A percentile compares a stretch with the other conserved stretches of the same genome.
These are phyloP conservation scores for Acacia confusa DNA, from an alignment of 306 rosid species.

Conservation along the genomic window DNA sequence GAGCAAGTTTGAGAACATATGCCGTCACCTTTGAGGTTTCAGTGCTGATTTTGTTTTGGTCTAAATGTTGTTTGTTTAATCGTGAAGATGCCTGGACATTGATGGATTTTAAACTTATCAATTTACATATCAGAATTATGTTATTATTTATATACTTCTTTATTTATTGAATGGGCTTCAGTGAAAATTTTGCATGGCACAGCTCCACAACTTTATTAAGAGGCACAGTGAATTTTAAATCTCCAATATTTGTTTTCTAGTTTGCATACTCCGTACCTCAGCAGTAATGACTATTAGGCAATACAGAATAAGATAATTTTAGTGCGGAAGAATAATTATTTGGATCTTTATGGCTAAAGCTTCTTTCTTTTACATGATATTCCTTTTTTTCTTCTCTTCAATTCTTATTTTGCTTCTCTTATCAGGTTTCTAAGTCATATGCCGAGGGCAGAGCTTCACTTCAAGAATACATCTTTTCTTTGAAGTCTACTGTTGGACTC, in stretches of 20 bases:
- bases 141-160: neutral
- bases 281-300: neutral
- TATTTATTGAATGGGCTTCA: neutral
- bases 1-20: neutral
- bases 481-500: conserved; percentile 66
- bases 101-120: neutral
- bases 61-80: neutral
- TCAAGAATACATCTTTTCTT: conserved; percentile 60
- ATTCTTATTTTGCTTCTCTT: conserved; percentile 29
- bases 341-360: conserved; percentile 24
- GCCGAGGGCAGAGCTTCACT: conserved; percentile 59
- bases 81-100: neutral
- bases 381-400: conserved; percentile 8
- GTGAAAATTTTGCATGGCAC: neutral
- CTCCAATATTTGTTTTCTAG: neutral
- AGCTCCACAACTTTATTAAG: neutral
- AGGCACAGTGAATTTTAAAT: neutral
- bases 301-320: neutral
- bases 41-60: neutral
- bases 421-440: conserved; percentile 64
- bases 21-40: neutral
- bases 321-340: neutral
- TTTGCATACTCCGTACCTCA: neutral
- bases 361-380: neutral
- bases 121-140: neutral